Conservation (phyloP, 1,284 basidiomycete genomes). For the Papiliotrema laurentii region DNA sequence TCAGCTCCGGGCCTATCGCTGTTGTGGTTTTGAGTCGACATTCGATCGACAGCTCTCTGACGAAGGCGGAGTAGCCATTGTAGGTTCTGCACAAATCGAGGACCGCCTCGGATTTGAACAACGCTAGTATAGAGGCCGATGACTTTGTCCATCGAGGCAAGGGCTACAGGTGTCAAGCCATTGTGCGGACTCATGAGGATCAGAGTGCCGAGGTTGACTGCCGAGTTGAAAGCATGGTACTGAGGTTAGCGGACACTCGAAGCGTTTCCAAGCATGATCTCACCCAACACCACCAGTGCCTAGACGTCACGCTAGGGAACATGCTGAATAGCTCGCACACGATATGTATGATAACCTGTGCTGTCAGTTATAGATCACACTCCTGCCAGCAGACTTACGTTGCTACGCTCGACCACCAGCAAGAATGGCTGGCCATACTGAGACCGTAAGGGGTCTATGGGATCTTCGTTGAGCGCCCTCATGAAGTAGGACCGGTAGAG, state of each 20-base stretch:
- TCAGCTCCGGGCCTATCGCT: not conserved
- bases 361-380: not conserved
- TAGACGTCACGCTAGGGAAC: conserved; percentile 25
- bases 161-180: conserved; percentile 15
- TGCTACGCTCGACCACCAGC: conserved; percentile 31
- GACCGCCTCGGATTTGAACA: conserved; percentile 10
- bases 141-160: conserved; percentile 20
- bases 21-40: not conserved
- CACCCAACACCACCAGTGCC: conserved; percentile 40
- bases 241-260: not conserved
- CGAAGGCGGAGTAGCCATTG: conserved; percentile 27
- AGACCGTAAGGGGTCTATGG: conserved; percentile 21
- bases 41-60: conserved; percentile 8
- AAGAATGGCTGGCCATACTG: conserved; percentile 27
- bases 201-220: conserved; percentile 14
- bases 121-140: conserved; percentile 21
- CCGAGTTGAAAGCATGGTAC: conserved; percentile 38
- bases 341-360: conserved; percentile 31
- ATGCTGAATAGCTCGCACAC: conserved; percentile 22
- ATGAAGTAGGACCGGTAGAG: conserved; percentile 34
- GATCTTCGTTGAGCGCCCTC: conserved; percentile 23
- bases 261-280: not conserved
- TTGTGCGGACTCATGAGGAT: conserved; percentile 16
- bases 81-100: conserved; percentile 22
- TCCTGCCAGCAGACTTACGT: conserved; percentile 12